Evolutionary conservation across 495 filamentous ascomycete genomes (phyloP).

Genomic region (Talaromyces stipitatus): DNA sequence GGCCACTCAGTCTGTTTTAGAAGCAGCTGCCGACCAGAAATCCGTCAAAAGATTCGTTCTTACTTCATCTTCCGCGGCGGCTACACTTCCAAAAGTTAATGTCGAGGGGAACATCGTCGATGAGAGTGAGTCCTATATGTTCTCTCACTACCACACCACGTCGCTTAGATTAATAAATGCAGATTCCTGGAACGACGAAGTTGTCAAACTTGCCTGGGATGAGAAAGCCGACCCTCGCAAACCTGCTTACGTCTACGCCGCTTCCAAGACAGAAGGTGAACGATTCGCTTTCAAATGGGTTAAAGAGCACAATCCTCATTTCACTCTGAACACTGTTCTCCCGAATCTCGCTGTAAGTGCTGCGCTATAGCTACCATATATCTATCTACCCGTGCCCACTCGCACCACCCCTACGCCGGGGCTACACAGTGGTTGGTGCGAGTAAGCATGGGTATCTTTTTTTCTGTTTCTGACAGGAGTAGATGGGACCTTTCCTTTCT

Average conservation of each 20-base stretch:
- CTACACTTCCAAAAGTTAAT: slow-evolving; percentile 17
- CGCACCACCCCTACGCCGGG: no score
- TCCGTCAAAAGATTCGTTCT: slow-evolving; percentile 44
- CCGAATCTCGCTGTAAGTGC: slow-evolving; percentile 33
- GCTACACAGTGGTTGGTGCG: no score
- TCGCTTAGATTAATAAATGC: background rate
- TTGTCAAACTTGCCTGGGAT: slow-evolving; percentile 29
- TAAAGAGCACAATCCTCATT: slow-evolving; percentile 36
- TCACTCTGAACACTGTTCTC: slow-evolving; percentile 43
- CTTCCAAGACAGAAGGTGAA: slow-evolving; percentile 49
- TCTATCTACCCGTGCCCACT: no score
- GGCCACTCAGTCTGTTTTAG: slow-evolving; percentile 29
- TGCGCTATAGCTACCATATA: no score
- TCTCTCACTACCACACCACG: background rate
- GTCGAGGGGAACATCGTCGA: slow-evolving; percentile 2
- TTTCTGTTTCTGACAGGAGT: no score
- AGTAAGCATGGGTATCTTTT: no score
- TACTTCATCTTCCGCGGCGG: slow-evolving; percentile 41
- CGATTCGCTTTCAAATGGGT: slow-evolving; percentile 45
- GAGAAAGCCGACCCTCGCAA: slow-evolving; percentile 14
- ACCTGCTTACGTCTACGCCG: slow-evolving; percentile 39
- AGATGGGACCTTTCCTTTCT: no score
- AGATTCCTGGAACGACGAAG: slow-evolving; percentile 40
- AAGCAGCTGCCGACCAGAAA: slow-evolving; percentile 32
- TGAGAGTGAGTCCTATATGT: background rate